Evolutionary conservation across 2,329 filamentous ascomycete species (phyloP), one percentile per base, ranked within the genome.

Genomic region (Exophiala mesophila): DNA sequence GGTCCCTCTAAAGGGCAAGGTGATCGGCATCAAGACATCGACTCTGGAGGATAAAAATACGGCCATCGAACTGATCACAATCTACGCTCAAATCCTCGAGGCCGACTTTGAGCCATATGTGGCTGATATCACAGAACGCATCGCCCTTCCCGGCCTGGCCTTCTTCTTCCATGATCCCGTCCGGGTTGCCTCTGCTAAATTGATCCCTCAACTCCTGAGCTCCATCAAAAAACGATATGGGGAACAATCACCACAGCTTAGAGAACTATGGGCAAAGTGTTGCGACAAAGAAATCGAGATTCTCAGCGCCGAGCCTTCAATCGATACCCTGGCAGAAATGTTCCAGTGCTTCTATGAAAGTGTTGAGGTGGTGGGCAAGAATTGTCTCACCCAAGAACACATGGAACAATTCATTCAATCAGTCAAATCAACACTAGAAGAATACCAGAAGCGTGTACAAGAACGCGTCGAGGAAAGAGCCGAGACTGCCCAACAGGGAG

Each of bases 91-190:
- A 63, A 89, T 95, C 18, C 76, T 98, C n/a, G 88, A 96, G 62
- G 88, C 77, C 16, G 80, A 85, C 20, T 98, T 98, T 61, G 88
- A 92, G 40, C 87, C 86, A 1, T 97, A 94, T 54, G 90, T 95
- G 39, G 74, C 82, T 32, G 83, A 94, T 47, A 94, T 95, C 45
- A 92, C 97, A 85, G 88, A 95, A 64, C 92, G 92, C 68, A 94
- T 98, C 60, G 90, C 89, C 2, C 73, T 98, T 16, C 90, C 92
- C 5, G 88, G 92, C 15, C 76, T 98, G 35, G 86, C 88, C 3
- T 98, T 98, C 74, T 98, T 97, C 74, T 98, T 98, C 79, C 92
- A 98, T 66, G 92, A 98, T 61, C 90, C 92, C 0, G 92, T 97
- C 43, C 82, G 92, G 40, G 90, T 94, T 39, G 89, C 94, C 24